phyloP scores from a whole-genome alignment of 805 yeast species.

The Lachancea meyersii region DNA sequence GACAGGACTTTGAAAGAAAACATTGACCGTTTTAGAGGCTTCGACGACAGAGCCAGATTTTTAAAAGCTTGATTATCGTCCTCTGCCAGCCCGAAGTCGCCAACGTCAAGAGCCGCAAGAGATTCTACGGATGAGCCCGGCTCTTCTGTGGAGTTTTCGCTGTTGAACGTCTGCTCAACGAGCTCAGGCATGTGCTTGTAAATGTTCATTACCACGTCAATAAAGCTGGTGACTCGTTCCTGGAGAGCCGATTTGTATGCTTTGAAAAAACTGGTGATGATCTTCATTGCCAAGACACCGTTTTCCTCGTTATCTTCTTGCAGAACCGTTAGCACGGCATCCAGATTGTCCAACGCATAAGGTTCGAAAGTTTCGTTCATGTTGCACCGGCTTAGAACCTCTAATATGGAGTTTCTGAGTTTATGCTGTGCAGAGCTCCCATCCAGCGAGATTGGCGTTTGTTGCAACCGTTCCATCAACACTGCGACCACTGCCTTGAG shows the following conservation, averaged over 20 bases:
- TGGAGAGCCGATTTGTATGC: constrained; percentile 63
- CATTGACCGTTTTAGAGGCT: constrained; percentile 59
- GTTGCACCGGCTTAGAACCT: constrained; percentile 72
- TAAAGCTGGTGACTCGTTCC: constrained; percentile 72
- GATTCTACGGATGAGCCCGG: constrained; percentile 6
- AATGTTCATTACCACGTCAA: constrained; percentile 66
- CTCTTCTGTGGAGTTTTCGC: constrained; percentile 7
- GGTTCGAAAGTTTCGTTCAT: constrained; percentile 77
- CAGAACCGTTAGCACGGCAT: constrained; percentile 50
- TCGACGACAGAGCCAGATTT: constrained; percentile 25
- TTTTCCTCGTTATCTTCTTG: constrained; percentile 88
- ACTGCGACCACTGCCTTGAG: constrained; percentile 64
- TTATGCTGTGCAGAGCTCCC: constrained; percentile 67
- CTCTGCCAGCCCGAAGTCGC: constrained; percentile 8
- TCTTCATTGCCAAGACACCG: constrained; percentile 85
- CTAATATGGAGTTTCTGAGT: constrained; percentile 68
- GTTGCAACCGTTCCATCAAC: constrained; percentile 53
- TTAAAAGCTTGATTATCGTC: constrained; percentile 8
- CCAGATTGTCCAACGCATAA: constrained; percentile 55
- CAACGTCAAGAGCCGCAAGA: constrained; percentile 1
- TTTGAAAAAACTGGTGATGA: constrained; percentile 78
- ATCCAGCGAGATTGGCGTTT: constrained; percentile 66
- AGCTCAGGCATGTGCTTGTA: constrained; percentile 75
- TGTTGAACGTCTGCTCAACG: constrained; percentile 62
- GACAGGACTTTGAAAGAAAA: constrained; percentile 84